Conservation (phyloP, 1,139 yeast genomes). For the Saccharomyces hybrid region DNA sequence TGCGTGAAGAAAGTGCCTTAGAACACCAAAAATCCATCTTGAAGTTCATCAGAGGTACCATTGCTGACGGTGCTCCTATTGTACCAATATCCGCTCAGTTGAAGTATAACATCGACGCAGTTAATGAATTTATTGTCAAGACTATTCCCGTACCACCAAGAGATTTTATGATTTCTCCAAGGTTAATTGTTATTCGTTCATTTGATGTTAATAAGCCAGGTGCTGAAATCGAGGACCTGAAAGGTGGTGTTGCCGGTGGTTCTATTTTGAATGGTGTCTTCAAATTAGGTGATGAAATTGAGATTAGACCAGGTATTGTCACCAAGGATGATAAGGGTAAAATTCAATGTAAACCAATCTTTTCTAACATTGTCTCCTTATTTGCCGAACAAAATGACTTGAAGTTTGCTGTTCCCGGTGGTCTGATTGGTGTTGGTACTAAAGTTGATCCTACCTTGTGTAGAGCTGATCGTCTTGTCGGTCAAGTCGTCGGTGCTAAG, state of each 20-base stretch:
- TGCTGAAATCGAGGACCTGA: constrained; percentile 90
- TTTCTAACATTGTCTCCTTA: constrained; percentile 85
- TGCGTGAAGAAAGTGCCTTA: constrained; percentile 94
- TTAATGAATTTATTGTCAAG: constrained; percentile 90
- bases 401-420: constrained; percentile 99
- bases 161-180: constrained; percentile 89
- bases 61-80: constrained; percentile 98
- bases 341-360: constrained; percentile 92
- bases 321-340: constrained; percentile 90
- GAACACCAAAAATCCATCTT: constrained; percentile 92
- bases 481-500: constrained; percentile 97
- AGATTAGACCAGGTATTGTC: constrained; percentile 97
- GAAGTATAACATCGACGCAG: constrained; percentile 97
- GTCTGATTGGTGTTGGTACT: constrained; percentile 98
- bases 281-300: constrained; percentile 95
- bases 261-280: constrained; percentile 95
- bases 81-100: constrained; percentile 98
- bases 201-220: constrained; percentile 99
- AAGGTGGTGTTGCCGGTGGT: constrained; percentile 99
- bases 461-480: constrained; percentile 98
- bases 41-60: constrained; percentile 91
- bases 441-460: constrained; percentile 97
- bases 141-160: constrained; percentile 94
- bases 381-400: constrained; percentile 97
- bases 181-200: constrained; percentile 94